Evolutionary conservation across 495 filamentous ascomycete species (phyloP).

Genomic region (Hypoxylon lienhwacheense): DNA sequence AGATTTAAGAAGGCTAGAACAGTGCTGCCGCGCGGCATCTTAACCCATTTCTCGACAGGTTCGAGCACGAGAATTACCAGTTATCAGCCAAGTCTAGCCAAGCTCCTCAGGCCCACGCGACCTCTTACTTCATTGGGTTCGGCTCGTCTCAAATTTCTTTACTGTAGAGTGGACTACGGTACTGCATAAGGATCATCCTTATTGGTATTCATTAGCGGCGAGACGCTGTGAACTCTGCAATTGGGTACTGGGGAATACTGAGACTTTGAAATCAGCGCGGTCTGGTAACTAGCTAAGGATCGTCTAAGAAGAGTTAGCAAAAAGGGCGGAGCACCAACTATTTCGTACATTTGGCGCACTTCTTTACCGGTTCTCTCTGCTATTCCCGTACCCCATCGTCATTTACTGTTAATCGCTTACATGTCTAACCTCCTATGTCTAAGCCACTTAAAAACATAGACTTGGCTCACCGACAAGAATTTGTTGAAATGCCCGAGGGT

Average conservation of each 20-base stretch:
- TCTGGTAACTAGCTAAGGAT: slow-evolving; percentile 4
- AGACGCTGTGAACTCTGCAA: slow-evolving; percentile 17
- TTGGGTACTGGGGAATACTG: slow-evolving; percentile 10
- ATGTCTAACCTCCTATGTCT: background rate
- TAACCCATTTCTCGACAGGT: slow-evolving; percentile 1
- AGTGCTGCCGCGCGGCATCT: slow-evolving; percentile 19
- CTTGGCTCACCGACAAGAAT: slow-evolving; percentile 15
- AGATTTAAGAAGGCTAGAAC: background rate
- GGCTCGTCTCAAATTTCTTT: slow-evolving; percentile 25
- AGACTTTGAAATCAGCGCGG: background rate
- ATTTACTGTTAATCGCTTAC: background rate
- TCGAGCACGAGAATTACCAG: background rate
- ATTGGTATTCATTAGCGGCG: slow-evolving; percentile 30
- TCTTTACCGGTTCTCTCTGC: too few relatives aligned
- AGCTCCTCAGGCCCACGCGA: slow-evolving; percentile 32
- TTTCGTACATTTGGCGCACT: background rate
- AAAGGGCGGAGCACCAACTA: background rate
- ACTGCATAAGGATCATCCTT: slow-evolving; percentile 29
- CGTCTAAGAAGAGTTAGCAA: background rate
- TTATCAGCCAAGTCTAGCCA: slow-evolving; percentile 9
- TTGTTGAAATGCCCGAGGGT: slow-evolving; percentile 33
- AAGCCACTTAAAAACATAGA: slow-evolving; percentile 6
- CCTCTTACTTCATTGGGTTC: slow-evolving; percentile 23
- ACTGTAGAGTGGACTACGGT: slow-evolving; percentile 15
- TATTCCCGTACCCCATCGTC: slow-evolving; percentile 7